These are phyloP conservation scores for Conidiobolus coronatus DNA, from an alignment of 371 early-diverging fungal species.

Conservation along the genomic window DNA sequence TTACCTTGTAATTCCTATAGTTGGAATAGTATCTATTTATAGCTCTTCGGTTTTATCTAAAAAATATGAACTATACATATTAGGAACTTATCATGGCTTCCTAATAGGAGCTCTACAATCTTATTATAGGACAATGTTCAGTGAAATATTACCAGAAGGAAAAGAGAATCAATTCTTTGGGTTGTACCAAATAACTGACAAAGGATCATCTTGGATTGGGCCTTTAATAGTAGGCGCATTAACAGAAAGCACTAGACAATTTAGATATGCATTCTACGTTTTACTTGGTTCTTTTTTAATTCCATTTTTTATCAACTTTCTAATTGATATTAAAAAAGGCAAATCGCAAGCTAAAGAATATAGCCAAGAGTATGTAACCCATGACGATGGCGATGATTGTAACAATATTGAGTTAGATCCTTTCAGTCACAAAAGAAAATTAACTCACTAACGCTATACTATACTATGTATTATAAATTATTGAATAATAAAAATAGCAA, in stretches of 20 bases:
- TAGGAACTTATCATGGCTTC: constrained; percentile 20
- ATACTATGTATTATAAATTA: too few relatives aligned
- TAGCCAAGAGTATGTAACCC: too few relatives aligned
- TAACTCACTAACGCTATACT: too few relatives aligned
- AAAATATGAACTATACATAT: constrained; percentile 17
- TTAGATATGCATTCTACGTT: constrained; percentile 17
- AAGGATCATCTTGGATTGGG: constrained; percentile 33
- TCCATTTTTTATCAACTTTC: too few relatives aligned
- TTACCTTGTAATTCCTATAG: constrained; percentile 18
- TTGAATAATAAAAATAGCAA: too few relatives aligned
- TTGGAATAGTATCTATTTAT: constrained; percentile 28
- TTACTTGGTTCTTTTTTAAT: constrained; percentile 7
- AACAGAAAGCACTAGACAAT: constrained; percentile 12
- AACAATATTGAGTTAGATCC: too few relatives aligned
- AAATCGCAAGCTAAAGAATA: too few relatives aligned
- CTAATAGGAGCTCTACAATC: constrained; percentile 25
- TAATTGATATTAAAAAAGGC: too few relatives aligned
- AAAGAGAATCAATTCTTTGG: constrained; percentile 26
- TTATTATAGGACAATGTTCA: constrained; percentile 20
- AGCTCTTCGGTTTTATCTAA: constrained; percentile 17
- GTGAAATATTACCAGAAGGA: constrained; percentile 17
- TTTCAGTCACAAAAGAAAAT: too few relatives aligned
- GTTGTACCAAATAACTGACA: constrained; percentile 33
- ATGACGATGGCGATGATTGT: too few relatives aligned
- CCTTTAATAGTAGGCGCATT: constrained; percentile 29